Evolutionary conservation across 228 moss, liverwort and hornwort species (phyloP).

Genomic region (Sphagnum magellanicum): DNA sequence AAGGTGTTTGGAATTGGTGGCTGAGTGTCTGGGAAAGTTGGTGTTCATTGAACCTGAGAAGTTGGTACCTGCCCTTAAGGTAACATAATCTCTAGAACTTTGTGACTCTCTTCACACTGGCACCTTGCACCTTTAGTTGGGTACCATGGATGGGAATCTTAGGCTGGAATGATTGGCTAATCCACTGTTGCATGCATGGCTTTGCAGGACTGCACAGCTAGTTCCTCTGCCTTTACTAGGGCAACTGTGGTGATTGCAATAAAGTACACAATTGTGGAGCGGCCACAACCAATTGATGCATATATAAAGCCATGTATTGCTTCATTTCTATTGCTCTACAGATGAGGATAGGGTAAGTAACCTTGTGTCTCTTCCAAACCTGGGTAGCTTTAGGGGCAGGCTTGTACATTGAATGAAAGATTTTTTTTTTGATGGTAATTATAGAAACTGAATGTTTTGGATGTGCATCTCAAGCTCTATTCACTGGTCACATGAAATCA

Average conservation of each 20-base stretch:
- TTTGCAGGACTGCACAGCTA: constrained; percentile 84
- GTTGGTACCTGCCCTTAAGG: constrained; percentile 91
- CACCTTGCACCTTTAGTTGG: too few species aligned
- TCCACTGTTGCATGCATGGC: too few species aligned
- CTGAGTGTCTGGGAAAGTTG: constrained; percentile 93
- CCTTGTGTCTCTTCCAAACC: too few species aligned
- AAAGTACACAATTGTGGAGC: constrained; percentile 95
- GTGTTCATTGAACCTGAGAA: constrained; percentile 93
- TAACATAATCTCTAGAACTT: constrained; percentile 4
- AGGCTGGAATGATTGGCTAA: too few species aligned
- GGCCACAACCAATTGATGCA: constrained; percentile 91
- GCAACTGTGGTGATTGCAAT: constrained; percentile 99
- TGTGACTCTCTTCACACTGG: too few species aligned
- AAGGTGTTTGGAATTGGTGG: constrained; percentile 97
- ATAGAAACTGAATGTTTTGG: too few species aligned
- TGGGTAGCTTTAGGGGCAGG: too few species aligned
- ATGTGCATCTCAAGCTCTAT: too few species aligned
- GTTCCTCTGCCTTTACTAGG: constrained; percentile 82
- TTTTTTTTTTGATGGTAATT: too few species aligned
- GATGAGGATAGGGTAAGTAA: constrained; percentile 83
- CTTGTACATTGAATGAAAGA: too few species aligned
- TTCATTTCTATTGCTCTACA: constrained; percentile 85
- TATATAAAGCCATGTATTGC: constrained; percentile 89
- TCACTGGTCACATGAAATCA: too few species aligned
- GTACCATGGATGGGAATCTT: too few species aligned